Evolutionary conservation across 176 grass and related monocot species (phyloP).

Genomic region (Aegilops umbellulata): DNA sequence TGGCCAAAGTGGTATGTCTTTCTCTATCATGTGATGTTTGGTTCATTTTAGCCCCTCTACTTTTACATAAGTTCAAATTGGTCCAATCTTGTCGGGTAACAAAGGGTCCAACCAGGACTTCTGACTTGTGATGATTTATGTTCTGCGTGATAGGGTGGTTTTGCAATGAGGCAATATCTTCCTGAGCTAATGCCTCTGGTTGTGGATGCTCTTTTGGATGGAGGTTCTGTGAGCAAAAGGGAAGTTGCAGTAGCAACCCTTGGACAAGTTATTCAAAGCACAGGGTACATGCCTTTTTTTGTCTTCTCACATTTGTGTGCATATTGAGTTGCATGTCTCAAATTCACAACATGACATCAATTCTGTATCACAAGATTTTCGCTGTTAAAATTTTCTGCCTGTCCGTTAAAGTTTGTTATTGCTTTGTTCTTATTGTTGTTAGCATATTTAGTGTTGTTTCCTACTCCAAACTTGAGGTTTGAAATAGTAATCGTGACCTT

Average conservation of each 20-base stretch:
- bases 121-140: conserved; percentile 30
- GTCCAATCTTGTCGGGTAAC: not conserved
- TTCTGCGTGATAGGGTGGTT: conserved; percentile 65
- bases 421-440: not conserved
- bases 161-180: conserved; percentile 98
- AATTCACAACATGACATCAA: not conserved
- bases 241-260: conserved; percentile 98
- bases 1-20: conserved; percentile 89
- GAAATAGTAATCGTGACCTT: not conserved
- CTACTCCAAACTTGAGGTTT: conserved; percentile 10
- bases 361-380: not conserved
- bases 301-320: conserved; percentile 9
- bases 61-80: not conserved
- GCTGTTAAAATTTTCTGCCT: not conserved
- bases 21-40: conserved; percentile 12
- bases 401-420: conserved; percentile 1
- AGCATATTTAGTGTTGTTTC: not conserved
- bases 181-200: conserved; percentile 97
- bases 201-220: conserved; percentile 95
- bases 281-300: conserved; percentile 58
- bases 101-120: not conserved
- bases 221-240: conserved; percentile 78
- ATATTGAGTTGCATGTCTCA: not conserved
- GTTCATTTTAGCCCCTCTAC: conserved; percentile 23
- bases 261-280: conserved; percentile 99